Evolutionary conservation across 1,284 basidiomycete species (phyloP).

Genomic region (Vanrija sp.): DNA sequence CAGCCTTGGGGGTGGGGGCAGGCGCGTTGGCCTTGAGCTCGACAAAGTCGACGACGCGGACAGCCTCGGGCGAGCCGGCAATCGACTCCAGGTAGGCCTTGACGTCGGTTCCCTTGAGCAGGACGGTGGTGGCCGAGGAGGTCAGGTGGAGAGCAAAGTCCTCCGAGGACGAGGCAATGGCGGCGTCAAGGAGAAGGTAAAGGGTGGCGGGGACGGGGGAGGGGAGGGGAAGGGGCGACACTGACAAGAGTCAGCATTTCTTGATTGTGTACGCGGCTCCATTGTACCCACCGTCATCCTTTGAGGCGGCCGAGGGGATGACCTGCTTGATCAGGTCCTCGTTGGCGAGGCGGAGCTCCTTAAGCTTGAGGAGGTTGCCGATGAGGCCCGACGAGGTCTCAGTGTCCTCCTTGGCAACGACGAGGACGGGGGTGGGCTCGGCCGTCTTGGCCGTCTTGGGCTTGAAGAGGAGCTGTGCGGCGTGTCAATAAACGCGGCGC

Average conservation of each 20-base stretch:
- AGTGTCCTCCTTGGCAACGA: slow-evolving; percentile 77
- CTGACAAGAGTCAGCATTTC: slow-evolving; percentile 47
- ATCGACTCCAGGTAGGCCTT: slow-evolving; percentile 66
- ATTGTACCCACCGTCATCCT: slow-evolving; percentile 70
- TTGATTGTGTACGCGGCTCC: background rate
- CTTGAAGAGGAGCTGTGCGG: slow-evolving; percentile 48
- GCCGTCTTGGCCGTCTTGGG: slow-evolving; percentile 75
- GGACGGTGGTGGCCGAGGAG: slow-evolving; percentile 65
- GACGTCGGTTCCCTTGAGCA: slow-evolving; percentile 73
- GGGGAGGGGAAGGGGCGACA: slow-evolving; percentile 73
- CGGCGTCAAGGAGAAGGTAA: slow-evolving; percentile 69
- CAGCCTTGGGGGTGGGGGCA: slow-evolving; percentile 13
- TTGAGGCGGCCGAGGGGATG: slow-evolving; percentile 62
- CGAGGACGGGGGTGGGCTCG: slow-evolving; percentile 75
- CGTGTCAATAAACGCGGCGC: background rate
- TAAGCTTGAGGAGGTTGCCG: slow-evolving; percentile 77
- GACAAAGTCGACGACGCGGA: slow-evolving; percentile 64
- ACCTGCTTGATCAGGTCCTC: slow-evolving; percentile 84
- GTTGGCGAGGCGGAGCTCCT: slow-evolving; percentile 82
- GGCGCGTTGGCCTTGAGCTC: slow-evolving; percentile 55
- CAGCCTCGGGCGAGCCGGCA: slow-evolving; percentile 25
- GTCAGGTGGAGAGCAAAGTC: slow-evolving; percentile 71
- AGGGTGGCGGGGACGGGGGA: slow-evolving; percentile 69
- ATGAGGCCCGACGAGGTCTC: slow-evolving; percentile 70
- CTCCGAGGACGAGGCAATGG: slow-evolving; percentile 59